phyloP scores from a whole-genome alignment of 495 filamentous ascomycete species.

The Neurospora intermedia region DNA sequence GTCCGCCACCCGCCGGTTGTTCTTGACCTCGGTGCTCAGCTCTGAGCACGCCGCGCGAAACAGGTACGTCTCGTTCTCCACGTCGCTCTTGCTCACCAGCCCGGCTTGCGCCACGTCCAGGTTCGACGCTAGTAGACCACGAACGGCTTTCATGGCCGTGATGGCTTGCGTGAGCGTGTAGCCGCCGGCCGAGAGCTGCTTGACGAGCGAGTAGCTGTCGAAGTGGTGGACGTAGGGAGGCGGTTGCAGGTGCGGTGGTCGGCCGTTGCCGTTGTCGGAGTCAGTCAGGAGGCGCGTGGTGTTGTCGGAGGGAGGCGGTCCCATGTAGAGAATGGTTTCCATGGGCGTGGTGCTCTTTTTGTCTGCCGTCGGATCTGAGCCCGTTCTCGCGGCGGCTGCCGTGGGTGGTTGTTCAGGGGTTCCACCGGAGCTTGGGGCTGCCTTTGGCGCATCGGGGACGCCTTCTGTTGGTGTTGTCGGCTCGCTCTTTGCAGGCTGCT shows the following conservation, averaged over 20 bases:
- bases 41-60: conserved; percentile 93
- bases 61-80: conserved; percentile 84
- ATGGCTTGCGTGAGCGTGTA: conserved; percentile 62
- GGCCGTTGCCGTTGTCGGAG: not conserved
- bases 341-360: conserved; percentile 38
- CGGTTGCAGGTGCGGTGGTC: conserved; percentile 51
- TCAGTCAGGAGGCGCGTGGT: not conserved
- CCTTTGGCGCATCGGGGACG: not conserved
- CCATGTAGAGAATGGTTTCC: conserved; percentile 55
- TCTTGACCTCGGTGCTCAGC: conserved; percentile 69
- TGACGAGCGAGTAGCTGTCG: conserved; percentile 81
- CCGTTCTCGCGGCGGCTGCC: not conserved
- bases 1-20: conserved; percentile 46
- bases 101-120: conserved; percentile 65
- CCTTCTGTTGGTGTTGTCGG: conserved; percentile 1
- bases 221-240: conserved; percentile 90
- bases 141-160: conserved; percentile 80
- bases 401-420: not conserved
- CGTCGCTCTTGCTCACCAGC: conserved; percentile 66
- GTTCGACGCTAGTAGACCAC: conserved; percentile 63
- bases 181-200: conserved; percentile 56
- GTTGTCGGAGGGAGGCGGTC: conserved; percentile 32
- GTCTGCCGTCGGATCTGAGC: not conserved
- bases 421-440: not conserved
- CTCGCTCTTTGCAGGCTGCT: conserved; percentile 6